Evolutionary conservation across 2,329 filamentous ascomycete species (phyloP).

Genomic region (Ophiostoma triangulosporum): DNA sequence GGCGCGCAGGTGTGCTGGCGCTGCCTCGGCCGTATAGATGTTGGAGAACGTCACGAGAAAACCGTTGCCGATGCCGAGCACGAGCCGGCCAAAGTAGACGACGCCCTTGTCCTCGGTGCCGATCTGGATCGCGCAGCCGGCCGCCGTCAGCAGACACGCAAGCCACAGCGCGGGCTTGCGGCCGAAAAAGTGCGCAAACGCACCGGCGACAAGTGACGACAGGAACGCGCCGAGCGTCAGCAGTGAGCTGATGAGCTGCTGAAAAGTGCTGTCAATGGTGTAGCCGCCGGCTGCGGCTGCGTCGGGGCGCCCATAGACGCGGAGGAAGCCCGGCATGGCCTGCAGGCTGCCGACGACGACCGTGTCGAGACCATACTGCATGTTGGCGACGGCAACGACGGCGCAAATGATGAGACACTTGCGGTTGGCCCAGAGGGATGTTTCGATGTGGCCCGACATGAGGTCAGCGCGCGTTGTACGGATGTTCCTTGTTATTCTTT

Average conservation of each 20-base stretch:
- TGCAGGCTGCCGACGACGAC: conserved; percentile 31
- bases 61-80: conserved; percentile 30
- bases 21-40: conserved; percentile 34
- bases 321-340: conserved; percentile 37
- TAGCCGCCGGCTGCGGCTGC: conserved; percentile 23
- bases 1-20: conserved; percentile 26
- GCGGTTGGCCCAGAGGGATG: conserved; percentile 14
- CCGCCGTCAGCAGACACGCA: conserved; percentile 30
- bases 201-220: conserved; percentile 32
- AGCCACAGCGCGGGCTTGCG: conserved; percentile 32
- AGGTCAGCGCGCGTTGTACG: too few relatives aligned
- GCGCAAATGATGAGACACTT: conserved; percentile 34
- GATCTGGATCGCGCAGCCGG: conserved; percentile 31
- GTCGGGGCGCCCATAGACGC: conserved; percentile 35
- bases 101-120: conserved; percentile 25
- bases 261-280: conserved; percentile 33
- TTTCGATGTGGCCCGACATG: conserved; percentile 4
- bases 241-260: conserved; percentile 38
- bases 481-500: too few relatives aligned
- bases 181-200: conserved; percentile 33
- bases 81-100: conserved; percentile 32
- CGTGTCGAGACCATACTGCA: conserved; percentile 39
- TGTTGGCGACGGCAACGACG: conserved; percentile 32
- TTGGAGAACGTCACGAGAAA: conserved; percentile 32
- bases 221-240: conserved; percentile 37